Evolutionary conservation across 2,329 filamentous ascomycete genomes (phyloP), one percentile per base, ranked within the genome.

Genomic region (Cylindrodendrum hubeiense): DNA sequence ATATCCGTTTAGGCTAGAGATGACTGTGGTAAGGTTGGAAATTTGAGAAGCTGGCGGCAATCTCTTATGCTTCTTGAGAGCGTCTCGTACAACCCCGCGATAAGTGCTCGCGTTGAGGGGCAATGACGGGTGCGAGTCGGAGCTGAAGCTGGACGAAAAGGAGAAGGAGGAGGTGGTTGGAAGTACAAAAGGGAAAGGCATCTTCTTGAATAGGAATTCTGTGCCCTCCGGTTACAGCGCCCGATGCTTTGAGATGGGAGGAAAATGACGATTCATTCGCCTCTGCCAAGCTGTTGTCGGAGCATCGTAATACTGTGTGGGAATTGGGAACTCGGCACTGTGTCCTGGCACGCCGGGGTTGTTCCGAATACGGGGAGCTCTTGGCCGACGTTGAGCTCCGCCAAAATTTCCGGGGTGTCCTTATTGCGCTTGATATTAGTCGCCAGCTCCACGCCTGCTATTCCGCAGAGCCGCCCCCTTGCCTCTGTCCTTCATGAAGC

Each of bases 81-180:
- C 88, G 79, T 95, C 90, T 73, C 94, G 90, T 55, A 98, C 86
- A 19, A 97, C 89, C 71, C 93, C 92, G 65, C 96, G 93, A 75
- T 93, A 90, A 9, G 93, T 95, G 70, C 94, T 95, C 22, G 94
- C 91, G 59, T 89, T 88, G 73, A 95, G 88, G 24, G 94, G 93
- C 44, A 99, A 86, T 0, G 95, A 97, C 4, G 96, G 95, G 79
- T 98, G 95, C 3, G 93, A 94, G 69, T 90, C 88, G 75, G 92
- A 95, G 73, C 83, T 87, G 79, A 97, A 91, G 79, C 86, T 92
- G 39, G 91, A 85, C 22, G 93, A 91, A 77, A 97, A 95, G 56
- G 93, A 91, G 76, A 97, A 91, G 58, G 91, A 89, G 34, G 94
- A 97, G 5, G 95, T 98, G 1, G 95, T 98, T 2, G 96, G 95